phyloP scores from a whole-genome alignment of 208 protist species.

The Crithidia expoeki region DNA sequence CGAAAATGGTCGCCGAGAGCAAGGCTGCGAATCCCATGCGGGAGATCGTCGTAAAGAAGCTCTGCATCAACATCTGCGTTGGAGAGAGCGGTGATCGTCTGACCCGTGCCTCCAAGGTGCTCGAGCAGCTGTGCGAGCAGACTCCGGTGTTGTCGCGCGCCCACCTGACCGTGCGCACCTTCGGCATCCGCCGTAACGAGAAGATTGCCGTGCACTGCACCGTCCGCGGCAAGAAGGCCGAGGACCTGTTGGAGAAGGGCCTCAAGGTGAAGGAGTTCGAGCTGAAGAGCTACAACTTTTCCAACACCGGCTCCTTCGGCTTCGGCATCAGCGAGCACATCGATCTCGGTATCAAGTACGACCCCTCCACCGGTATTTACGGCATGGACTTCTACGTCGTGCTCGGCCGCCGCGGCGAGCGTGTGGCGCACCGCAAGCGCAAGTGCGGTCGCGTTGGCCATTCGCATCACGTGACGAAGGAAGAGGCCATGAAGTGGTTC shows the following conservation, averaged over 20 bases:
- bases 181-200: conserved; percentile 99
- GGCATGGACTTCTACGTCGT: conserved; percentile 99
- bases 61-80: conserved; percentile 99
- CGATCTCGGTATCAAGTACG: conserved; percentile 99
- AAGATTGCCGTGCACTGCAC: conserved; percentile 99
- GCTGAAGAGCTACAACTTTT: conserved; percentile 97
- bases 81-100: conserved; percentile 99
- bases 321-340: conserved; percentile 99
- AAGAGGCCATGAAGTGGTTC: conserved; percentile 99
- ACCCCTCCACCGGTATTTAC: conserved; percentile 99
- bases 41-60: conserved; percentile 98
- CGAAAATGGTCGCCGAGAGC: conserved; percentile 76
- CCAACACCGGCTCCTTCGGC: conserved; percentile 98
- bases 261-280: conserved; percentile 99
- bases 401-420: conserved; percentile 96
- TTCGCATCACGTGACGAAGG: conserved; percentile 95
- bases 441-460: conserved; percentile 87
- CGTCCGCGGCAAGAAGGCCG: conserved; percentile 99
- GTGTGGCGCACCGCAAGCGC: conserved; percentile 95
- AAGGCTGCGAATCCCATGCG: conserved; percentile 96
- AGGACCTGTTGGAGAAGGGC: conserved; percentile 98
- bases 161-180: conserved; percentile 98
- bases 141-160: conserved; percentile 97
- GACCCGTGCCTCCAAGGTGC: conserved; percentile 98
- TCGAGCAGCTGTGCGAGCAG: conserved; percentile 99